Evolutionary conservation across 2,329 filamentous ascomycete genomes (phyloP).

Genomic region (Pyrenophora graminea): DNA sequence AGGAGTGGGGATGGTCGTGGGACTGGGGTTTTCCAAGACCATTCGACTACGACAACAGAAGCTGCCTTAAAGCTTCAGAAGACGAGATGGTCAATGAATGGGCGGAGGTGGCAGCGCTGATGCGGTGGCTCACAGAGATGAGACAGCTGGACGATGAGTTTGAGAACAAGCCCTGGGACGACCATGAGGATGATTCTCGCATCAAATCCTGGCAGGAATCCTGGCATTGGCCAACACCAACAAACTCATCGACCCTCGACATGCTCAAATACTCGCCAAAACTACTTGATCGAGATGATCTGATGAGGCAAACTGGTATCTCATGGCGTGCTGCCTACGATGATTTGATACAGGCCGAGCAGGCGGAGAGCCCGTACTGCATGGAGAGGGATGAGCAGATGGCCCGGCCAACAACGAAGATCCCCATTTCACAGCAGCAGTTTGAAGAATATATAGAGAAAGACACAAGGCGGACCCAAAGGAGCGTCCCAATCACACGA

Average conservation of each 20-base stretch:
- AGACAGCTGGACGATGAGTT: conserved; percentile 11
- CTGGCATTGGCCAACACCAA: conserved; percentile 28
- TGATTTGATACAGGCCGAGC: conserved; percentile 56
- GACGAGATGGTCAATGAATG: neutral
- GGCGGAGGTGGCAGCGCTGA: conserved; percentile 4
- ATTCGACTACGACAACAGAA: conserved; percentile 24
- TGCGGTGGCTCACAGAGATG: conserved; percentile 12
- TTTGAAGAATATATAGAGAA: neutral
- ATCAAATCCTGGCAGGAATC: conserved; percentile 20
- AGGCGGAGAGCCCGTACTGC: conserved; percentile 11
- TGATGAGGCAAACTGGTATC: conserved; percentile 42
- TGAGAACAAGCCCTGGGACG: conserved; percentile 10
- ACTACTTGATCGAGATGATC: conserved; percentile 55
- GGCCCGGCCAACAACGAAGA: conserved; percentile 12
- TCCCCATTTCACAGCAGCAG: neutral
- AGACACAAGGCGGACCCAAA: neutral
- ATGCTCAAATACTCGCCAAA: conserved; percentile 56
- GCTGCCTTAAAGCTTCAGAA: neutral
- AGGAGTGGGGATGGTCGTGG: conserved; percentile 44
- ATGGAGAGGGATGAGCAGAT: conserved; percentile 3
- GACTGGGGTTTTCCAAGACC: conserved; percentile 39
- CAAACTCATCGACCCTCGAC: conserved; percentile 7
- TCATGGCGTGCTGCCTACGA: conserved; percentile 64
- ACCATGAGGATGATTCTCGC: conserved; percentile 3
- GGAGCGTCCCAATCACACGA: conserved; percentile 6